Evolutionary conservation across 768 basidiomycete genomes (phyloP).

Genomic region (Termitomyces sp.): DNA sequence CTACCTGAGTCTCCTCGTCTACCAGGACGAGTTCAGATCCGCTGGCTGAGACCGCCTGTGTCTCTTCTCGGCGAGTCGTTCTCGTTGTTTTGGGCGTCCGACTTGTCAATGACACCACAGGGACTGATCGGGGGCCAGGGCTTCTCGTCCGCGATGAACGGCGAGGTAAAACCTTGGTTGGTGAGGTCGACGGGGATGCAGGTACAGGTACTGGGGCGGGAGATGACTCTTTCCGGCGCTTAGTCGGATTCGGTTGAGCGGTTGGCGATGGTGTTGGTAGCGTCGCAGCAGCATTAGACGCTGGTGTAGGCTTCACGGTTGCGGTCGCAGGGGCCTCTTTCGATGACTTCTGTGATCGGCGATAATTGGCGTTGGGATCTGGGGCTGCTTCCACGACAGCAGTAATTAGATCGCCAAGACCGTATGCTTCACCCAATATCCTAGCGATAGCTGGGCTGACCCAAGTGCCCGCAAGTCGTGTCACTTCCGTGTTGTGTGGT

Average conservation of each 20-base stretch:
- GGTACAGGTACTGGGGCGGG: slow-evolving; percentile 47
- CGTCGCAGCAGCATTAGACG: slow-evolving; percentile 25
- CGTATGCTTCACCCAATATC: slow-evolving; percentile 67
- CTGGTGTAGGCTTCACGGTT: slow-evolving; percentile 21
- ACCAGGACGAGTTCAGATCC: slow-evolving; percentile 65
- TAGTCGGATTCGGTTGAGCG: slow-evolving; percentile 45
- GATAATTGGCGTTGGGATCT: slow-evolving; percentile 76
- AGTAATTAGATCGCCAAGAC: slow-evolving; percentile 57
- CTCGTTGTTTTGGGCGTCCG: slow-evolving; percentile 37
- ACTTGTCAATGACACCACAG: slow-evolving; percentile 30
- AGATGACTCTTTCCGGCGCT: slow-evolving; percentile 67
- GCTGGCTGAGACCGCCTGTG: slow-evolving; percentile 40
- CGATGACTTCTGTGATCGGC: slow-evolving; percentile 50
- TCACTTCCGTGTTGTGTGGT: slow-evolving; percentile 52
- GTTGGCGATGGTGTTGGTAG: slow-evolving; percentile 45
- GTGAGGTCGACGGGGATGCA: slow-evolving; percentile 31
- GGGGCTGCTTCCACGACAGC: slow-evolving; percentile 71
- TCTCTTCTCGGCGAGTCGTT: slow-evolving; percentile 31
- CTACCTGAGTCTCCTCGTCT: slow-evolving; percentile 60
- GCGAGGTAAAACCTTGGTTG: slow-evolving; percentile 22
- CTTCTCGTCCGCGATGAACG: slow-evolving; percentile 43
- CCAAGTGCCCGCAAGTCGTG: slow-evolving; percentile 91
- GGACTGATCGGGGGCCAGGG: slow-evolving; percentile 34
- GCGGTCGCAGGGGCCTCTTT: slow-evolving; percentile 16
- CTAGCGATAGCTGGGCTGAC: slow-evolving; percentile 64